Evolutionary conservation across 2,329 filamentous ascomycete species (phyloP).

Genomic region (Colletotrichum tamarilloi): DNA sequence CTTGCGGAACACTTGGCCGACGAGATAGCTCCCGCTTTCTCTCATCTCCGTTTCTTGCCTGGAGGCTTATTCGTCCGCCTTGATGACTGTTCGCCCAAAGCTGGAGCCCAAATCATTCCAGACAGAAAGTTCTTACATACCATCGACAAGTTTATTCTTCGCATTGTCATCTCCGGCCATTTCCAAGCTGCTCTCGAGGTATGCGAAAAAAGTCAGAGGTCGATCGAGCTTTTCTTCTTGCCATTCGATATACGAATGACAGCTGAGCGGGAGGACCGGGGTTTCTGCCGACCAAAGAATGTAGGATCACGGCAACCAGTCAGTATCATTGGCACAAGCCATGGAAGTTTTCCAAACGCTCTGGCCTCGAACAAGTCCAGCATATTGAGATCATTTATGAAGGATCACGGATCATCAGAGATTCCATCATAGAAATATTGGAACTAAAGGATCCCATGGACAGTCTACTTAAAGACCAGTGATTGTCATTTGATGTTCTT

Average conservation of each 20-base stretch:
- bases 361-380: constrained; percentile 26
- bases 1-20: constrained; percentile 47
- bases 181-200: constrained; percentile 48
- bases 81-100: constrained; percentile 56
- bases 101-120: constrained; percentile 43
- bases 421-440: constrained; percentile 43
- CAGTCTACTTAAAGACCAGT: constrained; percentile 47
- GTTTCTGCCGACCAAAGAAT: constrained; percentile 52
- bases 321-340: constrained; percentile 54
- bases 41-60: constrained; percentile 42
- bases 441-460: constrained; percentile 40
- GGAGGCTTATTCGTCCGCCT: constrained; percentile 56
- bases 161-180: constrained; percentile 51
- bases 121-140: constrained; percentile 43
- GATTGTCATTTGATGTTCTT: constrained; percentile 56
- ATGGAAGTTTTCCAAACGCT: constrained; percentile 42
- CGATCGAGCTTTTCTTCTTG: constrained; percentile 50
- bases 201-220: constrained; percentile 34
- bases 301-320: constrained; percentile 49
- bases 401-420: constrained; percentile 39
- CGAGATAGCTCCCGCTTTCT: constrained; percentile 42
- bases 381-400: constrained; percentile 37
- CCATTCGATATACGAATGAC: constrained; percentile 54
- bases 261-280: constrained; percentile 52
- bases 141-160: constrained; percentile 47